Evolutionary conservation across 2,329 filamentous ascomycete species (phyloP).

Genomic region (Diaporthe longicolla): DNA sequence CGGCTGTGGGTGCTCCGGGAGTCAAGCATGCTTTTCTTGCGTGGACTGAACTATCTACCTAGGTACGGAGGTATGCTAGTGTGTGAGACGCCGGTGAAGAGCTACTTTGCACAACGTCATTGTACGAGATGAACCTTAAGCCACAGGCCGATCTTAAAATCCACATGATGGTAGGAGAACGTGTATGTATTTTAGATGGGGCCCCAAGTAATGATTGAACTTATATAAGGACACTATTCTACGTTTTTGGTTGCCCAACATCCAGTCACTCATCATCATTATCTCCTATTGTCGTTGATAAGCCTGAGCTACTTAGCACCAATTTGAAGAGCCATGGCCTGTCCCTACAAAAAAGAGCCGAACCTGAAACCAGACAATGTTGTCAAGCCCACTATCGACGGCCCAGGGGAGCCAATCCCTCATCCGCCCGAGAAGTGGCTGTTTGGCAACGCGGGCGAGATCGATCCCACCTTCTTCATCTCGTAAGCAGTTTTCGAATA

Average conservation of each 20-base stretch:
- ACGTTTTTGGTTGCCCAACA: too few species aligned
- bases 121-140: background rate
- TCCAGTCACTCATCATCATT: background rate
- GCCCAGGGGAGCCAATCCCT: conserved; percentile 42
- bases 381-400: conserved; percentile 20
- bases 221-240: background rate
- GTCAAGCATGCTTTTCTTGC: background rate
- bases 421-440: conserved; percentile 44
- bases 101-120: background rate
- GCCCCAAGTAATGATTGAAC: background rate
- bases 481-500: background rate
- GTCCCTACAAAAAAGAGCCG: conserved; percentile 32
- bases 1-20: background rate
- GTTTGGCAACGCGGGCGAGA: conserved; percentile 46
- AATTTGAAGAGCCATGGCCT: conserved; percentile 22
- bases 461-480: conserved; percentile 45
- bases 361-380: conserved; percentile 15
- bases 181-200: background rate
- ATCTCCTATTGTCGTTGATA: background rate
- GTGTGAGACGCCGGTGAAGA: background rate
- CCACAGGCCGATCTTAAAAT: background rate
- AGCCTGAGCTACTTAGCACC: background rate
- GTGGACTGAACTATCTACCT: background rate
- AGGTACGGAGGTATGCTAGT: background rate
- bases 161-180: too few species aligned